Percentiles rank a stretch among this genome's conserved stretches.
These are phyloP conservation scores for Russula sp. DNA, from an alignment of 768 basidiomycete genomes.

Conservation along the genomic window DNA sequence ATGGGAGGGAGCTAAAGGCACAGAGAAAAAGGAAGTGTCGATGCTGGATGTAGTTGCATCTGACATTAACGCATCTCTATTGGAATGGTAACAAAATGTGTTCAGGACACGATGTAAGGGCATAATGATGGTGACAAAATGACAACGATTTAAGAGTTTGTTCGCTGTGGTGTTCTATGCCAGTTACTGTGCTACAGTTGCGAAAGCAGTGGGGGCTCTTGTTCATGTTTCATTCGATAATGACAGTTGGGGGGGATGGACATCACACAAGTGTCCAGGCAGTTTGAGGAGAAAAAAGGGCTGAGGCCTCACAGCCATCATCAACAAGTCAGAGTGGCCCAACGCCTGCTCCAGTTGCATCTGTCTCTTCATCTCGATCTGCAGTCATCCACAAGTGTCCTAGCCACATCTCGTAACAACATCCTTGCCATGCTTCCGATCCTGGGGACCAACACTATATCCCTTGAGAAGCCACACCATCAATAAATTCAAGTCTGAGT, in stretches of 20 bases:
- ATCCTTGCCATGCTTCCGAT: slow-evolving; percentile 55
- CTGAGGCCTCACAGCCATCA: slow-evolving; percentile 7
- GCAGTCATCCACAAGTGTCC: slow-evolving; percentile 52
- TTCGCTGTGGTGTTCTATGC: slow-evolving; percentile 3
- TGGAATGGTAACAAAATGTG: not conserved
- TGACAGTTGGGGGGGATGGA: not conserved
- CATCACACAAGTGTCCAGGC: too few relatives aligned
- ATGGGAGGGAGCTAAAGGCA: not conserved
- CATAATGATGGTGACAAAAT: slow-evolving; percentile 1
- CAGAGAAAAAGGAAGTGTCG: not conserved
- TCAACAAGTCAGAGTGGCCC: slow-evolving; percentile 22
- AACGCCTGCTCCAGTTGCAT: slow-evolving; percentile 44
- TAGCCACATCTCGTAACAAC: slow-evolving; percentile 49
- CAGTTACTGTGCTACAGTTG: not conserved
- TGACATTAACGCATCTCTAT: slow-evolving; percentile 14
- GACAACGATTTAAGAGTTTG: not conserved
- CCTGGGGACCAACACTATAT: slow-evolving; percentile 31
- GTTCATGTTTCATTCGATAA: not conserved
- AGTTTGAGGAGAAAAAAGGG: too few relatives aligned
- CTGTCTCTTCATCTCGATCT: slow-evolving; percentile 52
- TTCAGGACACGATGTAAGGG: slow-evolving; percentile 13
- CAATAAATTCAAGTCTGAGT: slow-evolving; percentile 36
- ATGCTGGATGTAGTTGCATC: not conserved
- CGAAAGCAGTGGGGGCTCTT: not conserved
- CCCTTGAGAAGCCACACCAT: slow-evolving; percentile 29